Evolutionary conservation across 257 asterid species (phyloP).

Genomic region (Solanum chmielewskii): DNA sequence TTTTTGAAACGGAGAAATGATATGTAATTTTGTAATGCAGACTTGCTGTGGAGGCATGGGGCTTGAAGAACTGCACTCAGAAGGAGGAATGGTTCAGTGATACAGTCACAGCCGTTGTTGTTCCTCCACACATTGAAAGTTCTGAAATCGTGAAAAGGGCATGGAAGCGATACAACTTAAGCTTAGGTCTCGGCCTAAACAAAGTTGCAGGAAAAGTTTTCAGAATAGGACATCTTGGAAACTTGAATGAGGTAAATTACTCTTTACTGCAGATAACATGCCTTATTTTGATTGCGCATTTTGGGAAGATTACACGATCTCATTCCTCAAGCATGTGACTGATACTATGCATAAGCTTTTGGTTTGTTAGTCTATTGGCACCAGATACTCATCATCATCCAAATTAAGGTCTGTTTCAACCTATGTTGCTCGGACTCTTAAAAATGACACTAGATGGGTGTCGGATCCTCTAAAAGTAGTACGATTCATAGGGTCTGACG

Average conservation of each 20-base stretch:
- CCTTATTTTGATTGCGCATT: not conserved
- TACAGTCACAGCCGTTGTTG: constrained; percentile 87
- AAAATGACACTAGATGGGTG: not conserved
- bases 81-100: constrained; percentile 95
- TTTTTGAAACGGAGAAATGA: not conserved
- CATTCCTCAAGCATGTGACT: not conserved
- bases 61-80: constrained; percentile 96
- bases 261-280: not conserved
- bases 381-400: not conserved
- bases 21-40: constrained; percentile 14
- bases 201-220: constrained; percentile 96
- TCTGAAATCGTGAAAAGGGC: constrained; percentile 66
- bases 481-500: rapidly evolving
- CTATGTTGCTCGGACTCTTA: not conserved
- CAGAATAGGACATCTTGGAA: constrained; percentile 98
- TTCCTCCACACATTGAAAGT: constrained; percentile 79
- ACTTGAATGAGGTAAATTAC: constrained; percentile 61
- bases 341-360: not conserved
- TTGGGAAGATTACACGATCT: not conserved
- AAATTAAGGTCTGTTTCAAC: not conserved
- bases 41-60: constrained; percentile 99
- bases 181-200: constrained; percentile 95
- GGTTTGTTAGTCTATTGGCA: not conserved
- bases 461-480: not conserved
- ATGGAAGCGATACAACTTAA: constrained; percentile 91